Conservation (phyloP, 768 basidiomycete species). For the Leccinum incarnatum region DNA sequence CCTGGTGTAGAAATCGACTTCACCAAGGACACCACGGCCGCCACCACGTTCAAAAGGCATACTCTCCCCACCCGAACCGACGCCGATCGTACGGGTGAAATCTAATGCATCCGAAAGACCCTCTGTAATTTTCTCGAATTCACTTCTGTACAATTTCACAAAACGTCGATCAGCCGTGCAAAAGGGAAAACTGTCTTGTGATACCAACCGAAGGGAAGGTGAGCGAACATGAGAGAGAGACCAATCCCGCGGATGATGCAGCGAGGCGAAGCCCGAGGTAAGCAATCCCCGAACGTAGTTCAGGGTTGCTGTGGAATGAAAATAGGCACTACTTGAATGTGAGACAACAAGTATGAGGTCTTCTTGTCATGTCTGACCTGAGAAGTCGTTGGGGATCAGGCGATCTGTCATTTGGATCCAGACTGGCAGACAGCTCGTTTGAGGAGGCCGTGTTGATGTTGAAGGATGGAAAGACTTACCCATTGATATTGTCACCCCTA, state of each 20-base stretch:
- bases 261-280: slow-evolving; percentile 90
- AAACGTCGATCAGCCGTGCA: slow-evolving; percentile 14
- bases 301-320: slow-evolving; percentile 90
- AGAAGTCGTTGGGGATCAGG: slow-evolving; percentile 91
- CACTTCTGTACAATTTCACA: slow-evolving; percentile 43
- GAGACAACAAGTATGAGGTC: background rate
- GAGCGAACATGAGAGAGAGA: slow-evolving; percentile 90
- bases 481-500: slow-evolving; percentile 97
- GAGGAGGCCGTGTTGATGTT: background rate
- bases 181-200: background rate
- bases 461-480: slow-evolving; percentile 42
- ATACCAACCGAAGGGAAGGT: slow-evolving; percentile 60
- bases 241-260: slow-evolving; percentile 89
- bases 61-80: slow-evolving; percentile 46
- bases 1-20: slow-evolving; percentile 95
- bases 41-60: slow-evolving; percentile 70
- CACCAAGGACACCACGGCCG: slow-evolving; percentile 67
- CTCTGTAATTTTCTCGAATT: slow-evolving; percentile 84
- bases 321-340: slow-evolving; percentile 70
- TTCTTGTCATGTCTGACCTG: slow-evolving; percentile 39
- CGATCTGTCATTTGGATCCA: slow-evolving; percentile 72
- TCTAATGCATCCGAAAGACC: slow-evolving; percentile 89
- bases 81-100: slow-evolving; percentile 87
- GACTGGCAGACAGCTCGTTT: slow-evolving; percentile 26
- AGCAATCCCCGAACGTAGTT: slow-evolving; percentile 90